Conservation (phyloP, 1,284 basidiomycete genomes). For the Boletus sp. region DNA sequence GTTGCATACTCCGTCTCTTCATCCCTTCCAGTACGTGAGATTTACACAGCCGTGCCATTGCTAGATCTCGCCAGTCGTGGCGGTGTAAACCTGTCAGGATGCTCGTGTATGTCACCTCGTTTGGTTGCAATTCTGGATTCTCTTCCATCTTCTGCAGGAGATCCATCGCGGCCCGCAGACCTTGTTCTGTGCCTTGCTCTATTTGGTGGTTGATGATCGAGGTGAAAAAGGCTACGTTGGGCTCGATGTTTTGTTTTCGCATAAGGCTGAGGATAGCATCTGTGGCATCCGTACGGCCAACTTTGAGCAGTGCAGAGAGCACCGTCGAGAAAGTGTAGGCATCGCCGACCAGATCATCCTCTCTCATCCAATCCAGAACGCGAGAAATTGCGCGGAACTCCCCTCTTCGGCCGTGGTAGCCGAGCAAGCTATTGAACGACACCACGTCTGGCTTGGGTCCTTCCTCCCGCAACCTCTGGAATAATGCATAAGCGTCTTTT, state of each 20-base stretch:
- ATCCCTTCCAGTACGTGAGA: slow-evolving; percentile 57
- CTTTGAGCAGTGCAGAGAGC: slow-evolving; percentile 67
- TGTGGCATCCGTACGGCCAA: slow-evolving; percentile 62
- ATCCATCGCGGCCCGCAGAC: slow-evolving; percentile 59
- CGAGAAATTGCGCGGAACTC: slow-evolving; percentile 58
- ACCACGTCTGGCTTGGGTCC: slow-evolving; percentile 66
- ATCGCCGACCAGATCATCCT: slow-evolving; percentile 58
- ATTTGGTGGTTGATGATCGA: slow-evolving; percentile 73
- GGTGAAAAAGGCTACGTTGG: slow-evolving; percentile 70
- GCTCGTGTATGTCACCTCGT: slow-evolving; percentile 70
- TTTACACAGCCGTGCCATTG: slow-evolving; percentile 43
- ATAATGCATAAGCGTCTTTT: slow-evolving; percentile 43
- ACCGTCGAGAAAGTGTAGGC: slow-evolving; percentile 79
- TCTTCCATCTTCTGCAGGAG: slow-evolving; percentile 70
- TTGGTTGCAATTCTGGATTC: slow-evolving; percentile 52
- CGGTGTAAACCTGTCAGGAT: slow-evolving; percentile 61
- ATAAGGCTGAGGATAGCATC: slow-evolving; percentile 63
- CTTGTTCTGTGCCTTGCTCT: slow-evolving; percentile 46
- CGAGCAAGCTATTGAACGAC: slow-evolving; percentile 76
- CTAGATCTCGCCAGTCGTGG: slow-evolving; percentile 42
- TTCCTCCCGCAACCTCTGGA: slow-evolving; percentile 44
- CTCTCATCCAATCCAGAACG: slow-evolving; percentile 53
- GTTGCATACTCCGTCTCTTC: slow-evolving; percentile 47
- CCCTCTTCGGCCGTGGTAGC: slow-evolving; percentile 54
- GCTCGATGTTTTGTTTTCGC: slow-evolving; percentile 65